Evolutionary conservation across 1,139 yeast species (phyloP), one percentile per base, ranked within the genome.

Genomic region (Hemisphaericaspora subhashii): DNA sequence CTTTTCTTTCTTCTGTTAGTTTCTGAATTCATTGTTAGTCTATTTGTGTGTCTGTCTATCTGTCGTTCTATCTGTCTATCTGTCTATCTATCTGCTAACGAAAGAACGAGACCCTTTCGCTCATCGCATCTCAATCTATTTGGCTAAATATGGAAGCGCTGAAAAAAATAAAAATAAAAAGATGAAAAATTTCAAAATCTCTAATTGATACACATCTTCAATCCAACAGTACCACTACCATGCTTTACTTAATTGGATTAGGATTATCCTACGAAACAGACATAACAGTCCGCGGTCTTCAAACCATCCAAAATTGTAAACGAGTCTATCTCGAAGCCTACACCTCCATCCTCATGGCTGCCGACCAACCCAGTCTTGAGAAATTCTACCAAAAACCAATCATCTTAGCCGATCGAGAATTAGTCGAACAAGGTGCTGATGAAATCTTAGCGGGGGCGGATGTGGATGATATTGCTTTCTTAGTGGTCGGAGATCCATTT

Each of bases 401-500:
- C 24, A 81, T 85, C 32, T 68, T 92, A 40, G 98, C 98, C 11
- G 98, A 92, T 57, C 75, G 98, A 61, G 98, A 92, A 56, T 72
- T 90, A 49, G 98, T 92, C 16, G 98, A 92, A 62, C 72, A 83
- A 36, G 95, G 94, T 4, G 81, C 94, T 20, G 98, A 90, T 54
- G 74, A 74, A 30, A 92, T 92, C 43, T 69, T 92, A 47, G 82
- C 72, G 20, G 83, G 79, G 40, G 97, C 95, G 1, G 79, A 85
- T 33, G 68, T 62, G 15, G 92, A 86, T 40, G 96, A 89, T 57
- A 75, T 92, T 57, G 98, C 97, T 1, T 89, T 92, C 54, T 71
- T 92, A 50, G 98, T 92, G 14, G 98, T 92, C 18, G 98, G 98
- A 28, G 98, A 92, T 59, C 96, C 95, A 25, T 90, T 88, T 59